Evolutionary conservation across 345 rosid genomes (phyloP).

Genomic region (Combretum micranthum): DNA sequence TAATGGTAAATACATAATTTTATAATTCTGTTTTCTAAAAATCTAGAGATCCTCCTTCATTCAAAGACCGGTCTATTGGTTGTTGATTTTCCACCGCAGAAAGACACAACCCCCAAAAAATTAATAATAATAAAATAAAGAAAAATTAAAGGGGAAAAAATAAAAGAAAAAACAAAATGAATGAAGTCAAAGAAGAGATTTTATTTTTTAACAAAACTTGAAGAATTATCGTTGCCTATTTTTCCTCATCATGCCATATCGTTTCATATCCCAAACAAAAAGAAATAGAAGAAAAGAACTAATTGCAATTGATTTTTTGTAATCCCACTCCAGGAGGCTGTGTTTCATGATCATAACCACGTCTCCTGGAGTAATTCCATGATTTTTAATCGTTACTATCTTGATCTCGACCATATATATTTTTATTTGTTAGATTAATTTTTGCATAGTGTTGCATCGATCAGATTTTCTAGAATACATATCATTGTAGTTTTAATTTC

Average conservation of each 20-base stretch:
- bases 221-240: not conserved
- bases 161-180: not conserved
- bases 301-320: conserved; percentile 10
- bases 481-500: not conserved
- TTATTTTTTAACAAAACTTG: not conserved
- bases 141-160: conserved; percentile 5
- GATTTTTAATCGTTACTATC: not conserved
- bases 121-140: not conserved
- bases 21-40: conserved; percentile 35
- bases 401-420: too few species aligned
- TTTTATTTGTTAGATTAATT: too few species aligned
- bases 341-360: not conserved
- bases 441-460: too few species aligned
- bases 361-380: conserved; percentile 22
- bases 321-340: conserved; percentile 34
- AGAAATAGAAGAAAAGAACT: conserved; percentile 14
- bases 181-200: not conserved
- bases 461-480: too few species aligned
- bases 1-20: too few species aligned
- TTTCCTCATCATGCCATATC: conserved; percentile 17
- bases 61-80: conserved; percentile 35
- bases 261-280: conserved; percentile 12
- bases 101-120: conserved; percentile 3
- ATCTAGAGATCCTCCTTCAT: conserved; percentile 28
- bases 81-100: conserved; percentile 17